Evolutionary conservation across 2,329 filamentous ascomycete species (phyloP).

Genomic region (Cadophora sp.): DNA sequence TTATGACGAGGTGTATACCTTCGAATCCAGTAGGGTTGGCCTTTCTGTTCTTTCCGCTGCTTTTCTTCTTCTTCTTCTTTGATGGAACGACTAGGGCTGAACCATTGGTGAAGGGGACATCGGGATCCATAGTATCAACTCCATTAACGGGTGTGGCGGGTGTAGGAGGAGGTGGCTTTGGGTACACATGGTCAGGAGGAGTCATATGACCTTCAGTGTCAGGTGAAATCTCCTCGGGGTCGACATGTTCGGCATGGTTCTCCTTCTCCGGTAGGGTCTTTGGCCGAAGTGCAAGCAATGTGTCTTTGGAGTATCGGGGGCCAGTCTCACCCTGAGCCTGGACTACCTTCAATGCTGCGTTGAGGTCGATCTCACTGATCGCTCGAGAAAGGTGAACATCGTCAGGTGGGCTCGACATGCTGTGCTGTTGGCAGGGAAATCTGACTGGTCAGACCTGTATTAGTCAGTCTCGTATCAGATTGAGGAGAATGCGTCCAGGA

Average conservation of each 20-base stretch:
- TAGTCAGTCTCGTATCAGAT: slow-evolving; percentile 14
- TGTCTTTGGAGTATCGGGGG: slow-evolving; percentile 31
- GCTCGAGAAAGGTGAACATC: slow-evolving; percentile 31
- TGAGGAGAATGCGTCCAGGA: neutral
- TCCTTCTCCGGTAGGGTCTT: slow-evolving; percentile 16
- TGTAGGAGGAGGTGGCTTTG: slow-evolving; percentile 33
- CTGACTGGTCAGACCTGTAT: slow-evolving; percentile 3
- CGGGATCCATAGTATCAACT: neutral
- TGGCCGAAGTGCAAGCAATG: slow-evolving; percentile 31
- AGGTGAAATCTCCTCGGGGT: slow-evolving; percentile 18
- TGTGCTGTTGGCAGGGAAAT: neutral
- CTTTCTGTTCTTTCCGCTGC: slow-evolving; percentile 43
- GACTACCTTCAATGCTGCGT: slow-evolving; percentile 23
- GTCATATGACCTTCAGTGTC: slow-evolving; percentile 27
- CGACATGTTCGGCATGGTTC: slow-evolving; percentile 28
- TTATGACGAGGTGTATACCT: slow-evolving; percentile 48
- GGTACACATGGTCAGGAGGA: slow-evolving; percentile 21
- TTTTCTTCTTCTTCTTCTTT: slow-evolving; percentile 50
- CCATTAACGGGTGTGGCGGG: slow-evolving; percentile 22
- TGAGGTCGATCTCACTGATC: slow-evolving; percentile 39
- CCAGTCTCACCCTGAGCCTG: slow-evolving; percentile 13
- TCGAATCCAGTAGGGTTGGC: slow-evolving; percentile 70
- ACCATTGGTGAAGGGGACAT: slow-evolving; percentile 11
- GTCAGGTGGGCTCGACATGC: slow-evolving; percentile 22
- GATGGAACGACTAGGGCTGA: neutral